Evolutionary conservation across 1,284 basidiomycete genomes (phyloP).

Genomic region (Laetiporus sulphureus): DNA sequence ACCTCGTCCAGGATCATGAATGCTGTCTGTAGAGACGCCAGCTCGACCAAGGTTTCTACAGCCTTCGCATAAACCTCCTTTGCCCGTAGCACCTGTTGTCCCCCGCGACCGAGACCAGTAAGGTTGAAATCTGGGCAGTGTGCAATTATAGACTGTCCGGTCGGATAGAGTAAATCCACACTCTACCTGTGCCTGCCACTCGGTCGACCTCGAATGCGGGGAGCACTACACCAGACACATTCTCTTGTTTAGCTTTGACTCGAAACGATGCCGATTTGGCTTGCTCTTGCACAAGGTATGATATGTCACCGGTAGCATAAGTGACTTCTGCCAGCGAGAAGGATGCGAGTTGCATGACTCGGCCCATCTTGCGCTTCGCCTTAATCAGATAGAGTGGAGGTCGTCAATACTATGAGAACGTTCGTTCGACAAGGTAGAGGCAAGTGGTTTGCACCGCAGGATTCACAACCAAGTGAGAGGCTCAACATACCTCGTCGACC

Average conservation of each 20-base stretch:
- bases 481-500: conserved; percentile 79
- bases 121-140: conserved; percentile 82
- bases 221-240: conserved; percentile 96
- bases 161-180: not conserved
- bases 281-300: conserved; percentile 91
- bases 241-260: conserved; percentile 95
- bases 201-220: conserved; percentile 93
- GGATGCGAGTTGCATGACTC: conserved; percentile 96
- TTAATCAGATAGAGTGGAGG: conserved; percentile 23
- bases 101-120: conserved; percentile 96
- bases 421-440: no score
- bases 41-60: conserved; percentile 93
- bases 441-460: no score
- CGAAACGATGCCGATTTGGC: conserved; percentile 89
- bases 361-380: conserved; percentile 99
- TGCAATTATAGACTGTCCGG: not conserved
- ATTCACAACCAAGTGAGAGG: no score
- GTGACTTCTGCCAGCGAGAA: conserved; percentile 99
- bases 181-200: conserved; percentile 71
- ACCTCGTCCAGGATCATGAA: conserved; percentile 99
- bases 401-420: not conserved
- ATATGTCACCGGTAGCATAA: conserved; percentile 96
- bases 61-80: conserved; percentile 98
- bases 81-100: conserved; percentile 91
- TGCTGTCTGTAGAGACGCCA: conserved; percentile 95